Conservation (phyloP, 441 rosid species). For the Bocquillonia castaneifolia region DNA sequence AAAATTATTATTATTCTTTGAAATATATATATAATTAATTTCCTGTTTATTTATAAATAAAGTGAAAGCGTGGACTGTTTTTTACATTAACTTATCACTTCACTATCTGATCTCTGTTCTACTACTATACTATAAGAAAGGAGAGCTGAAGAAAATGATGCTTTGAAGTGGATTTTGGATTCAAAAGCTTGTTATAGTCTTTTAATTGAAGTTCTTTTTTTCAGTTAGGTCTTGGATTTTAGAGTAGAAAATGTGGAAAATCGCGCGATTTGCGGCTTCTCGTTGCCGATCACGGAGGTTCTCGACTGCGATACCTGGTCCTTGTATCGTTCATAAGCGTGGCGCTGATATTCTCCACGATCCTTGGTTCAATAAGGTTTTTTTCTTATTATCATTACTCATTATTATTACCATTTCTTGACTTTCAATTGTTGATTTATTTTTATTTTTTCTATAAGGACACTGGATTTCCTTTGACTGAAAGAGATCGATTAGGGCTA, state of each 20-base stretch:
- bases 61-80: slow-evolving; percentile 9
- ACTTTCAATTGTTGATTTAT: background rate
- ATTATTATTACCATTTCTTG: background rate
- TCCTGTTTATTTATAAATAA: slow-evolving; percentile 13
- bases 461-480: slow-evolving; percentile 92
- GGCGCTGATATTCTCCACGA: slow-evolving; percentile 98
- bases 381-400: too few species aligned
- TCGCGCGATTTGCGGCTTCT: slow-evolving; percentile 42
- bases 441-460: slow-evolving; percentile 39
- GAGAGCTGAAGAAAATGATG: background rate
- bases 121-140: too few species aligned
- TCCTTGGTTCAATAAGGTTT: slow-evolving; percentile 99
- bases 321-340: slow-evolving; percentile 90
- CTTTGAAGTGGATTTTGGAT: background rate
- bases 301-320: slow-evolving; percentile 76
- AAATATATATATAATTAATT: background rate
- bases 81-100: background rate
- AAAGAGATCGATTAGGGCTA: slow-evolving; percentile 91
- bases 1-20: background rate
- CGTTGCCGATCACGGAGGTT: slow-evolving; percentile 54
- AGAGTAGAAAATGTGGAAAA: slow-evolving; percentile 58
- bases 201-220: background rate
- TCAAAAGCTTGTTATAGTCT: background rate
- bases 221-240: slow-evolving; percentile 33
- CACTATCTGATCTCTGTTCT: background rate